phyloP scores from a whole-genome alignment of 805 yeast genomes.

The Wickerhamomyces canadensis region DNA sequence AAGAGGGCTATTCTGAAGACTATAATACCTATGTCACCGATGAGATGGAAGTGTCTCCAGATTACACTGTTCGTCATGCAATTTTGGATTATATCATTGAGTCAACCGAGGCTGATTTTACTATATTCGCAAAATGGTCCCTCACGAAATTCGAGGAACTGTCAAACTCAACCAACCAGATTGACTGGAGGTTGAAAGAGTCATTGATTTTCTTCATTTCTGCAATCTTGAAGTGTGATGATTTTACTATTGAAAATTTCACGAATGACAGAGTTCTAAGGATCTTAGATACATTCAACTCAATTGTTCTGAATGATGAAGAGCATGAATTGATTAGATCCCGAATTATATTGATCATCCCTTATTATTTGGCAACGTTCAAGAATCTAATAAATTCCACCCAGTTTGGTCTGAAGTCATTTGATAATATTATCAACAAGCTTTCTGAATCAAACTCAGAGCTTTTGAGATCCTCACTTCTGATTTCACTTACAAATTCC shows the following conservation, averaged over 20 bases:
- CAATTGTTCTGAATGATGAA: slow-evolving; percentile 8
- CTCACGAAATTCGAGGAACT: slow-evolving; percentile 2
- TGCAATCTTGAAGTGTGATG: neutral
- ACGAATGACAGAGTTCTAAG: neutral
- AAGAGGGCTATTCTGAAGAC: slow-evolving; percentile 50
- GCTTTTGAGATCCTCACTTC: slow-evolving; percentile 23
- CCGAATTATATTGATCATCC: slow-evolving; percentile 47
- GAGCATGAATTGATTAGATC: slow-evolving; percentile 36
- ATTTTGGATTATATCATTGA: slow-evolving; percentile 52
- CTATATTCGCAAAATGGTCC: slow-evolving; percentile 10
- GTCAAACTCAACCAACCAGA: neutral
- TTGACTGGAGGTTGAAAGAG: slow-evolving; percentile 41
- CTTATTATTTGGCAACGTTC: slow-evolving; percentile 53
- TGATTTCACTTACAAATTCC: slow-evolving; percentile 52
- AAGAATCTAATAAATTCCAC: slow-evolving; percentile 13
- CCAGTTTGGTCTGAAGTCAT: neutral
- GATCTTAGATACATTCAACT: slow-evolving; percentile 1
- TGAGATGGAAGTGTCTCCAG: slow-evolving; percentile 63
- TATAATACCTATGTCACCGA: slow-evolving; percentile 67
- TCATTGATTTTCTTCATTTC: slow-evolving; percentile 34
- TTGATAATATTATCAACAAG: neutral
- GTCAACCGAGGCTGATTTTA: slow-evolving; percentile 37
- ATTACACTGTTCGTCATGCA: slow-evolving; percentile 53
- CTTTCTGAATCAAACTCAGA: neutral
- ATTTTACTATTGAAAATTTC: neutral